Evolutionary conservation across 2,329 filamentous ascomycete genomes (phyloP), one percentile per base, ranked within the genome.

Genomic region (Pestalotiopsis sp.): DNA sequence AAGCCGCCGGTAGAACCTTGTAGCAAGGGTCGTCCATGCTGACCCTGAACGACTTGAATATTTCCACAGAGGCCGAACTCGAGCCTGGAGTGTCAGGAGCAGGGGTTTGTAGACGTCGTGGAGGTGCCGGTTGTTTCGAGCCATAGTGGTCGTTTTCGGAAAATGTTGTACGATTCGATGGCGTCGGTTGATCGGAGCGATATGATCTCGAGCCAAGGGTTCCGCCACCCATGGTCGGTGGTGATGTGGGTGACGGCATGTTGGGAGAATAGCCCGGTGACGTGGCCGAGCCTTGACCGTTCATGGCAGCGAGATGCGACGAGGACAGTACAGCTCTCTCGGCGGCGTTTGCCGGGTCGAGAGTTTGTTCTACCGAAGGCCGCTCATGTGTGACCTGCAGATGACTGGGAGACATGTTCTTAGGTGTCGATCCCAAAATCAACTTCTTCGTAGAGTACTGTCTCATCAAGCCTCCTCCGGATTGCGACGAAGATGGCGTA

Each of bases 21-120:
- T 97, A 92, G 82, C 96, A 99, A 2, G 96, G 96, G 76, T 99
- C 96, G 73, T 99, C 96, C 88, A 98, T 97, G 77, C 93, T 96
- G 70, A 99, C 96, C 52, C 95, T 91, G 87, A 99, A 99, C 1
- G 93, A 97, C 79, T 99, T 99, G 89, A 98, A 98, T 68, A 99
- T 98, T 80, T 99, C 96, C 68, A 98, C 94, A 1, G 88, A 89
- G 13, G 86, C 82, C 68, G 86, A 86, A 74, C 83, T 84, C 30
- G 83, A 80, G 68, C 82, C 85, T 0, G 88, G 86, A 1, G 88
- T 89, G 70, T 91, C 88, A 22, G 87, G 86, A 2, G 86, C 87
- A 0, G 88, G 88, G 1, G 88, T 90, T 76, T 89, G 88, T 71
- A 86, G 84, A 60, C 89, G 82, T 67, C 88, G 84, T n/a, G 86